Base-by-base conservation (phyloP, 2,329 filamentous ascomycete genomes). In the Apiospora marii region DNA sequence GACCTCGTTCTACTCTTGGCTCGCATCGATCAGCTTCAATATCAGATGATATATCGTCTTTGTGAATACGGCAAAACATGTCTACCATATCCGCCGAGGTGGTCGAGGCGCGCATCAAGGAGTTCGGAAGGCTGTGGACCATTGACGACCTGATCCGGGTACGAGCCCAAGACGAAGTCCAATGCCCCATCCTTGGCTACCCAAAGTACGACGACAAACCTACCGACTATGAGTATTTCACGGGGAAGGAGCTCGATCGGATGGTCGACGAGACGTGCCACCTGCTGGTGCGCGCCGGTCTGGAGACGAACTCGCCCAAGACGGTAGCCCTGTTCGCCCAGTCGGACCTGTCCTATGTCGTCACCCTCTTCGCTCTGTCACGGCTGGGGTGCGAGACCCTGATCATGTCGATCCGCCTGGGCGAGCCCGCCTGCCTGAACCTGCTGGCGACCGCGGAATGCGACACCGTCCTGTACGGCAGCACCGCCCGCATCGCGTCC, bases 361-460 rank as follows among this genome's bases (percentile, higher is more conserved):
- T 85, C 70, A 81, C 82, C 8, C 81, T 85, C 67, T 85, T 86
- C 69, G 85, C 84, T 13, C 77, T 86, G 12, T 83, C 82, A 71
- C 80, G 84, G n/a, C 74, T 86, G 6, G 85, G 84, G 37, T 85
- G 84, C 71, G 83, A 81, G 16, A 79, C 83, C 8, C 80, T 86
- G 78, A 83, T 82, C 71, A 77, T 86, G 37, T 86, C 84, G 4
- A 82, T 83, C 44, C 82, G 85, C 30, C 77, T 86, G 7, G 82
- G 83, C 14, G 76, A 82, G 1, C 76, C 80, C 1, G 84, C 84
- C 30, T 84, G 82, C 70, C 78, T 84, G 5, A 81, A 82, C 6
- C 76, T 86, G 12, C 78, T 86, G 4, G 77, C 83, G 58, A 78
- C 76, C 5, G 81, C 83, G 1, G 76, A 81, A 8, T 81, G 80